Evolutionary conservation across 169 alveolate genomes (phyloP).

Genomic region (Hepatocystis sp.): DNA sequence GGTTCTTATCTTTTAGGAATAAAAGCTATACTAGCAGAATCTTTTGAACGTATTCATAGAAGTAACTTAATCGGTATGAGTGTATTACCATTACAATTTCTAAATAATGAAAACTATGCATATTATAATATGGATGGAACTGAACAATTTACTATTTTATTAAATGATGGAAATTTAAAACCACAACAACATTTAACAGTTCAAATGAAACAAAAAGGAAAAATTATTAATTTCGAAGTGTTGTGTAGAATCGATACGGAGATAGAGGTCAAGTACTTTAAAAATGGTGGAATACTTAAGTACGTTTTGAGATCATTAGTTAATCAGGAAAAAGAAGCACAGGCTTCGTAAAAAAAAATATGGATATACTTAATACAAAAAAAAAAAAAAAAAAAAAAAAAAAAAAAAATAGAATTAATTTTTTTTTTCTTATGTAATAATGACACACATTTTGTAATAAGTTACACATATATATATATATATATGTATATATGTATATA

Average conservation of each 20-base stretch:
- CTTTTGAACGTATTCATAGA: slow-evolving; percentile 97
- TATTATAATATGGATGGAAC: slow-evolving; percentile 93
- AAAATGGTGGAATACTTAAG: slow-evolving; percentile 92
- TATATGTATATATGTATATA: neutral
- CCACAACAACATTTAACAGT: slow-evolving; percentile 54
- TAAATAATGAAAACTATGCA: slow-evolving; percentile 91
- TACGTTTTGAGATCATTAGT: slow-evolving; percentile 92
- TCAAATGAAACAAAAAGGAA: slow-evolving; percentile 65
- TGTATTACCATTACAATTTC: slow-evolving; percentile 94
- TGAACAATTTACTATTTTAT: slow-evolving; percentile 47
- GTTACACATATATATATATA: neutral
- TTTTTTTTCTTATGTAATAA: neutral
- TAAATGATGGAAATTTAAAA: slow-evolving; percentile 63
- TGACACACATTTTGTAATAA: too few relatives aligned
- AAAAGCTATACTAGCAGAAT: slow-evolving; percentile 95
- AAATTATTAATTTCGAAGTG: slow-evolving; percentile 73
- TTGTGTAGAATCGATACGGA: slow-evolving; percentile 84
- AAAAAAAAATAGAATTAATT: neutral
- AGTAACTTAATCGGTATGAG: slow-evolving; percentile 97
- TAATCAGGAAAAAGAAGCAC: neutral
- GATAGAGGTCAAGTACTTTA: slow-evolving; percentile 91
- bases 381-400: neutral
- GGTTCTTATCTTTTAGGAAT: slow-evolving; percentile 96
- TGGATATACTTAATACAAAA: neutral
- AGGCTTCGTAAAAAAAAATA: neutral